Evolutionary conservation across 306 rosid genomes (phyloP).

Genomic region (Clitoria ternatea): DNA sequence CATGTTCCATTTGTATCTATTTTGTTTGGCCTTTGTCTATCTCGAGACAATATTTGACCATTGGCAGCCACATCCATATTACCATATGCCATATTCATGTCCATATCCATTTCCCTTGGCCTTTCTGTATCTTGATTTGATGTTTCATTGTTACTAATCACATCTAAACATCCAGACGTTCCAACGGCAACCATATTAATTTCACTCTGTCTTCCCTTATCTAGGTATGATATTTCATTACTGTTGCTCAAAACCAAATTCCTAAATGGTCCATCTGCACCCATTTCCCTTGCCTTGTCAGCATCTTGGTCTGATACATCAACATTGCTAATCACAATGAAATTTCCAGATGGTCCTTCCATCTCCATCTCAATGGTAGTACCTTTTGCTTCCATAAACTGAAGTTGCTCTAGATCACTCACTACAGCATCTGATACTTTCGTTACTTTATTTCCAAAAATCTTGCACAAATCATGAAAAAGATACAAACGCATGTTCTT

Average conservation of each 20-base stretch:
- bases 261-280: conserved; percentile 21
- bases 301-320: conserved; percentile 23
- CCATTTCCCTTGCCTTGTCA: conserved; percentile 22
- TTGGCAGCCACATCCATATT: conserved; percentile 18
- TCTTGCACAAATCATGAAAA: conserved; percentile 49
- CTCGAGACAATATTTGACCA: conserved; percentile 21
- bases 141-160: conserved; percentile 24
- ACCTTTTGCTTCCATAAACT: conserved; percentile 17
- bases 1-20: conserved; percentile 7
- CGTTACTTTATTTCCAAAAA: conserved; percentile 32
- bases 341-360: conserved; percentile 31
- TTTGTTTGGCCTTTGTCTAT: conserved; percentile 16
- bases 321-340: conserved; percentile 15
- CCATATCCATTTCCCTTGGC: conserved; percentile 1
- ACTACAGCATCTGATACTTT: conserved; percentile 27
- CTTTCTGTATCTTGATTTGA: conserved; percentile 37
- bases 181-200: conserved; percentile 15
- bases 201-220: conserved; percentile 27
- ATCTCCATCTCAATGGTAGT: conserved; percentile 29
- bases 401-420: conserved; percentile 21
- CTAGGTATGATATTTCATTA: conserved; percentile 26
- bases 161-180: conserved; percentile 23
- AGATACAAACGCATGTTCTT: conserved; percentile 37
- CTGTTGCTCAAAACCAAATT: conserved; percentile 25
- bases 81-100: conserved; percentile 17